Conservation (phyloP, 2,329 filamentous ascomycete genomes). For the Pyrenophora tritici-repentis region DNA sequence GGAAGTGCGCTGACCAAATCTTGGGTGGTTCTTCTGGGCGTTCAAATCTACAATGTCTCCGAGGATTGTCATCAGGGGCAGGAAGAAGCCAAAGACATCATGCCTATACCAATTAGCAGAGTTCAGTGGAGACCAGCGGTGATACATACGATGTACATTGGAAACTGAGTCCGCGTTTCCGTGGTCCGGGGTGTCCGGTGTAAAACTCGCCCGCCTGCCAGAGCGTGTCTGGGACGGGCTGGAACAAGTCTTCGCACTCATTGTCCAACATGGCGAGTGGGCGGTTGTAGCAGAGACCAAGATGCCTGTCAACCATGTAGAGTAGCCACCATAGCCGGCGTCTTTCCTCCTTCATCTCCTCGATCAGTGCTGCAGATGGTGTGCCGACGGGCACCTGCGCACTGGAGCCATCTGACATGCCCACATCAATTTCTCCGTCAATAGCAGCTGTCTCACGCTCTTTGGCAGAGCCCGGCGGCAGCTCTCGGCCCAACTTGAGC, state of each 20-base stretch:
- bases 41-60: slow-evolving; percentile 91
- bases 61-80: slow-evolving; percentile 90
- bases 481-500: slow-evolving; percentile 82
- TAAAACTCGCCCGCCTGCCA: slow-evolving; percentile 86
- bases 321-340: slow-evolving; percentile 92
- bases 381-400: slow-evolving; percentile 33
- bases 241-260: slow-evolving; percentile 80
- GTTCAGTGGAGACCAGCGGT: background rate
- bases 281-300: slow-evolving; percentile 88
- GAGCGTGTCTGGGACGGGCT: slow-evolving; percentile 81
- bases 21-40: slow-evolving; percentile 84
- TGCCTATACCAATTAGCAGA: slow-evolving; percentile 51
- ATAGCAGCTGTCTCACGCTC: slow-evolving; percentile 39
- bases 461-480: slow-evolving; percentile 63
- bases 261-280: slow-evolving; percentile 80
- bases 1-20: slow-evolving; percentile 74
- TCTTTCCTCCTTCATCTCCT: slow-evolving; percentile 74
- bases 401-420: slow-evolving; percentile 36
- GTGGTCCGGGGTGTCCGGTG: slow-evolving; percentile 49
- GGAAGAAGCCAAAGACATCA: slow-evolving; percentile 88
- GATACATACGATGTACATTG: slow-evolving; percentile 69
- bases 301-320: slow-evolving; percentile 81
- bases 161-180: slow-evolving; percentile 69
- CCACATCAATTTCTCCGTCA: slow-evolving; percentile 46
- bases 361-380: slow-evolving; percentile 43